Percentiles rank a stretch among this genome's conserved stretches.
These are phyloP conservation scores for Selenicereus undatus DNA, from an alignment of 148 eudicot species.

Conservation along the genomic window DNA sequence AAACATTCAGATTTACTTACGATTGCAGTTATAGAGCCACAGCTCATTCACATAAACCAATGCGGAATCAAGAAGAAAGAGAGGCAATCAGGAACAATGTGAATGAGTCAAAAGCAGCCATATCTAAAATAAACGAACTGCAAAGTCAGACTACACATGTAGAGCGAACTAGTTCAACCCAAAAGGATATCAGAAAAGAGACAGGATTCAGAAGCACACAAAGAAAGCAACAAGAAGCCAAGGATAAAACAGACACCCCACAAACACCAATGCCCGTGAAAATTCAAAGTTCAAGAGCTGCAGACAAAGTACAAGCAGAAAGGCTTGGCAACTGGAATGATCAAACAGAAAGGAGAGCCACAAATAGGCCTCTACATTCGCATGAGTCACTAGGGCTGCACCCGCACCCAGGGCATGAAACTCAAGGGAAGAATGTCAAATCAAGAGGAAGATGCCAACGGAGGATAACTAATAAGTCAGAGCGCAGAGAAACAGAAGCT, in stretches of 20 bases:
- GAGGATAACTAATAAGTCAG: slow-evolving; percentile 26
- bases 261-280: slow-evolving; percentile 18
- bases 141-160: slow-evolving; percentile 28
- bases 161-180: slow-evolving; percentile 16
- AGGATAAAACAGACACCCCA: slow-evolving; percentile 21
- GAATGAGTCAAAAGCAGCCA: slow-evolving; percentile 26
- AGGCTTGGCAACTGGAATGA: slow-evolving; percentile 11
- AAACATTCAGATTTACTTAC: slow-evolving; percentile 12
- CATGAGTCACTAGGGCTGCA: slow-evolving; percentile 17
- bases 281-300: slow-evolving; percentile 25
- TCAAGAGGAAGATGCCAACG: slow-evolving; percentile 34
- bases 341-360: slow-evolving; percentile 25
- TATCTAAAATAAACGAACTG: slow-evolving; percentile 23
- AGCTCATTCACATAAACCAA: slow-evolving; percentile 17
- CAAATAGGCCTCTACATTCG: slow-evolving; percentile 23
- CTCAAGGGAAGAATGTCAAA: slow-evolving; percentile 41
- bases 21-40: slow-evolving; percentile 9
- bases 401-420: slow-evolving; percentile 25
- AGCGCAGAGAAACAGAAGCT: slow-evolving; percentile 22
- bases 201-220: slow-evolving; percentile 17
- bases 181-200: slow-evolving; percentile 19
- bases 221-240: slow-evolving; percentile 24
- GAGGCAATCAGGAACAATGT: slow-evolving; percentile 17
- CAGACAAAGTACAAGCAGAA: slow-evolving; percentile 6
- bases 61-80: slow-evolving; percentile 30